Evolutionary conservation across 1,284 basidiomycete genomes (phyloP).

Genomic region (Rhodotorula glutinis): DNA sequence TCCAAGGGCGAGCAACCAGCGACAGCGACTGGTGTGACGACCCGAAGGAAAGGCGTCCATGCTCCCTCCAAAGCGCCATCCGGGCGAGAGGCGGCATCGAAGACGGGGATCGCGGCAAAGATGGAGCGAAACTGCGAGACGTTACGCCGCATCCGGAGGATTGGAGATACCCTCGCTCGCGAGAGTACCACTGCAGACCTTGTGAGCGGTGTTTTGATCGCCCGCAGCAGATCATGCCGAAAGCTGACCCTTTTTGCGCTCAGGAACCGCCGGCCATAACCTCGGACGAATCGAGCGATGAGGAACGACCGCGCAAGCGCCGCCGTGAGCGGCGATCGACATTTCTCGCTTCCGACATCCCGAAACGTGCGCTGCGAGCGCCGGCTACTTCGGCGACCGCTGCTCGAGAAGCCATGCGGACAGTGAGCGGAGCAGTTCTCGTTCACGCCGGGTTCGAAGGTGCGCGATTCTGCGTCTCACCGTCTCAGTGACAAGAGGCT

Average conservation of each 20-base stretch:
- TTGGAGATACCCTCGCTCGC: conserved; percentile 15
- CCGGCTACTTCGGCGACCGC: conserved; percentile 11
- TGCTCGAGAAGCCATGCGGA: conserved; percentile 13
- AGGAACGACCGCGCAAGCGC: conserved; percentile 4
- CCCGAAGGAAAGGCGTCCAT: neutral
- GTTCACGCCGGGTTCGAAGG: conserved; percentile 89
- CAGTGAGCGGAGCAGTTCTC: conserved; percentile 53
- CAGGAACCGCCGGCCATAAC: too few species aligned
- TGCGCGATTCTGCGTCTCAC: conserved; percentile 42
- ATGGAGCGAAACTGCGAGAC: conserved; percentile 36
- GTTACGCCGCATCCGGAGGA: conserved; percentile 21
- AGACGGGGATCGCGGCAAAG: conserved; percentile 15
- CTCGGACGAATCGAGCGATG: conserved; percentile 11
- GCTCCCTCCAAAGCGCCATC: neutral
- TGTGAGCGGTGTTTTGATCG: neutral
- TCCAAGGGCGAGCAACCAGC: conserved; percentile 4
- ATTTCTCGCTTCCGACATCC: neutral
- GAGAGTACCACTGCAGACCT: conserved; percentile 5
- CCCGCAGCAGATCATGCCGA: neutral
- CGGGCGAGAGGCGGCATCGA: neutral
- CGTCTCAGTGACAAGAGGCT: neutral
- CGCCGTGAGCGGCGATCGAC: neutral
- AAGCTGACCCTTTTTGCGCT: too few species aligned
- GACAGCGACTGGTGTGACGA: conserved; percentile 1
- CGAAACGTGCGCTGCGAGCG: neutral